Percentiles rank a stretch among this genome's conserved stretches.
phyloP scores from a whole-genome alignment of 2,329 filamentous ascomycete genomes.

The Monilinia polystroma region DNA sequence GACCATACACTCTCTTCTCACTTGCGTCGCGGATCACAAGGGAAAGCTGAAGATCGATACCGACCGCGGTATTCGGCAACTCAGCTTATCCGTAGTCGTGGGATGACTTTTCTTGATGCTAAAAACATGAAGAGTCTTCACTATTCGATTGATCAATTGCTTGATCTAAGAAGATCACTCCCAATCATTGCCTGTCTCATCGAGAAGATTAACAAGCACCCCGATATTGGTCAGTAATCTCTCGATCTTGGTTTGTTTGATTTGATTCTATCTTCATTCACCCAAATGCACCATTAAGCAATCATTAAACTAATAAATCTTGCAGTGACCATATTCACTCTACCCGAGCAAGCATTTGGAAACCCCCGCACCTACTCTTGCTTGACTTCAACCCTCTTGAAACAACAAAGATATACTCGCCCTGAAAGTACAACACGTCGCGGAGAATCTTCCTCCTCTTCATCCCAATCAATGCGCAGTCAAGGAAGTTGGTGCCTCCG shows the following conservation, averaged over 20 bases:
- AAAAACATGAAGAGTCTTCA: slow-evolving; percentile 23
- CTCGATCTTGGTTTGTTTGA: too few relatives aligned
- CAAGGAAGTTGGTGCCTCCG: slow-evolving; percentile 38
- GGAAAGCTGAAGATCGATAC: background rate
- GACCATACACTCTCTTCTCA: background rate
- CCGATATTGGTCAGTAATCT: slow-evolving; percentile 35
- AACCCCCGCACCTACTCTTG: slow-evolving; percentile 31
- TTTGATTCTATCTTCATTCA: too few relatives aligned
- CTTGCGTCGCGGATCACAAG: background rate
- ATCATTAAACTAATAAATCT: slow-evolving; percentile 15
- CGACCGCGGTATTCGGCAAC: background rate
- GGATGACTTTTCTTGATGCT: slow-evolving; percentile 20
- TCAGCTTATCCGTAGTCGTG: background rate
- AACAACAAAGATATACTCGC: slow-evolving; percentile 6
- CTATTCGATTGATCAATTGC: slow-evolving; percentile 35
- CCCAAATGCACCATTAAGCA: background rate
- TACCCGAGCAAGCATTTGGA: slow-evolving; percentile 34
- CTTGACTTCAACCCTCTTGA: slow-evolving; percentile 13
- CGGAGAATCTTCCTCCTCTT: slow-evolving; percentile 25
- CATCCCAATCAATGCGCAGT: slow-evolving; percentile 23
- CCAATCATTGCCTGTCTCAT: slow-evolving; percentile 32
- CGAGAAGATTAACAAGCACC: slow-evolving; percentile 34
- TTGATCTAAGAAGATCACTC: slow-evolving; percentile 34
- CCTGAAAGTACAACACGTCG: slow-evolving; percentile 14
- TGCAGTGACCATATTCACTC: slow-evolving; percentile 33